Evolutionary conservation across 345 rosid species (phyloP), one percentile per base, ranked within the genome.

Genomic region (Noccaea caerulescens): DNA sequence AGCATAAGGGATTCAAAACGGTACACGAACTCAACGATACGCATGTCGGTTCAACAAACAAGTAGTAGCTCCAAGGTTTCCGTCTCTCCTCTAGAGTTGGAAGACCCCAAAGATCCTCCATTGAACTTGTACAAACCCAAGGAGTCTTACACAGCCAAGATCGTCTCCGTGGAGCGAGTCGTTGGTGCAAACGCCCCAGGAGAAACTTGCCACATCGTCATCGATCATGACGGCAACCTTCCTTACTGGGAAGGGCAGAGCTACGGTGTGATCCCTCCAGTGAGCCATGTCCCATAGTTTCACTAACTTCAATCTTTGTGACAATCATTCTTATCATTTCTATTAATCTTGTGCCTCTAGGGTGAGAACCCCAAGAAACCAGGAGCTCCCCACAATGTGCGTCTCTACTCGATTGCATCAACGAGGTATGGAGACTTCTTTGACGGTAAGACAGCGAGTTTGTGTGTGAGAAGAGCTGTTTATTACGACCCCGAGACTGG

Each of bases 221-320:
- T 94, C 64, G 96, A 94, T 81, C 99, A 94, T 38, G 93, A 85
- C 0, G 93, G 98, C 18, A 91, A 94, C 23, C 92, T 89, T 64
- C 99, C 99, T 64, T 94, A 94, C 51, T 94, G 99, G 99, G 99
- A 94, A 86, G 99, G 99, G 62, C 99, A 94, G 85, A 91, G 99
- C 80, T 94, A 86, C 38, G 98, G 99, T 65, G 93, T 94, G 13
- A 91, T 94, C 39, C 98, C 99, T 77, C 98, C 99, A 4, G 99
- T 94, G 84, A 91, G 99, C 69, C 38, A 46, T 54, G 13, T 62
- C 12, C 55, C 23, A 20, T 20, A 20, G 23, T 20, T 20, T 20
- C 23, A 20, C 23, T 20, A 20, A 20, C 23, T 1, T 1, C 23
- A 20, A 0, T 20, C 23, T 20, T 1, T 69, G 45, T 9, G 10